phyloP scores from a whole-genome alignment of 2,329 filamentous ascomycete genomes.

The Zelopaecilomyces penicillatus region DNA sequence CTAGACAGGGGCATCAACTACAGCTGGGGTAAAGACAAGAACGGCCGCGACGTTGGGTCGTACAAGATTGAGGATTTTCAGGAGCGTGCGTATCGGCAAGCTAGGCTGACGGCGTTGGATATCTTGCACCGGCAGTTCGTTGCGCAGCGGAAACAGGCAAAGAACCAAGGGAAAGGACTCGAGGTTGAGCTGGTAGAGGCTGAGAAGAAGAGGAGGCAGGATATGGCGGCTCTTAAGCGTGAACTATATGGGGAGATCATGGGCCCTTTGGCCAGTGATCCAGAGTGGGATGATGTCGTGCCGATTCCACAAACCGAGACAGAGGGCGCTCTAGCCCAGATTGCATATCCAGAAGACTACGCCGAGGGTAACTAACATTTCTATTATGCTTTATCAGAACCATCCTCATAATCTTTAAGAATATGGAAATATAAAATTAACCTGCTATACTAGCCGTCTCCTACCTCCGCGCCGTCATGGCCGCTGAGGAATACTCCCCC shows the following conservation, averaged over 20 bases:
- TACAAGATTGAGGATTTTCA: constrained; percentile 40
- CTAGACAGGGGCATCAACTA: constrained; percentile 24
- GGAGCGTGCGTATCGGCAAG: constrained; percentile 32
- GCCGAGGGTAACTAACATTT: constrained; percentile 52
- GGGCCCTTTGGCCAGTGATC: constrained; percentile 48
- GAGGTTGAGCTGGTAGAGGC: constrained; percentile 33
- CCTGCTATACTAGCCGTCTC: constrained; percentile 56
- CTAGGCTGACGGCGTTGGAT: constrained; percentile 34
- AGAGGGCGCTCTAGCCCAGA: constrained; percentile 76
- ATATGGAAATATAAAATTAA: not conserved
- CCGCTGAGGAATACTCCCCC: constrained; percentile 70
- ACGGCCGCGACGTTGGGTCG: constrained; percentile 40
- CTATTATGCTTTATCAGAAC: not conserved
- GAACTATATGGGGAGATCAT: constrained; percentile 45
- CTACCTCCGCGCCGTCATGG: constrained; percentile 92
- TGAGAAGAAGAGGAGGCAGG: constrained; percentile 38
- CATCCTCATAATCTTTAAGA: constrained; percentile 3
- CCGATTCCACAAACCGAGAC: constrained; percentile 82
- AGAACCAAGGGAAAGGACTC: constrained; percentile 16
- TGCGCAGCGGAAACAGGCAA: constrained; percentile 25
- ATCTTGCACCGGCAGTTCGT: constrained; percentile 38
- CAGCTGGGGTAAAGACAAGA: constrained; percentile 43
- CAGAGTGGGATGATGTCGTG: constrained; percentile 74
- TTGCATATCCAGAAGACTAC: constrained; percentile 86
- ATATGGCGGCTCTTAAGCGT: constrained; percentile 42